A percentile compares a stretch with the other conserved stretches of the same genome.
These are phyloP conservation scores for Penicillium occitanis DNA, from an alignment of 2,329 filamentous ascomycete species.

Conservation along the genomic window DNA sequence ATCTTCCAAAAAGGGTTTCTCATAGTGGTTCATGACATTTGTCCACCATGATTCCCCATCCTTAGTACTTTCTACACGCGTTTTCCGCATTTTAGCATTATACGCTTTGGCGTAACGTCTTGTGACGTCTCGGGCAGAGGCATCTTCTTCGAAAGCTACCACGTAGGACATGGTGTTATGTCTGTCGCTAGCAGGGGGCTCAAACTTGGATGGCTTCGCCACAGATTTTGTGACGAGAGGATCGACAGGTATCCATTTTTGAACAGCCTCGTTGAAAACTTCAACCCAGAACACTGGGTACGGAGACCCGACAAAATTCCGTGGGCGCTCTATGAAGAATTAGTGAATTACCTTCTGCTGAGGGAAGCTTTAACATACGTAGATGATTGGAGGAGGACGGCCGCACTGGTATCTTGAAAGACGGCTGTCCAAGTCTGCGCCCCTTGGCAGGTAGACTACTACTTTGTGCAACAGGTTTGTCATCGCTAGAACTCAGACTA, in stretches of 20 bases:
- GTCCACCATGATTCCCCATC: conserved; percentile 59
- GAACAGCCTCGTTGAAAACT: conserved; percentile 77
- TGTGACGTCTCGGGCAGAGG: conserved; percentile 79
- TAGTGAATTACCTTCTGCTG: neutral
- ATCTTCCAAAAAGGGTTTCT: conserved; percentile 53
- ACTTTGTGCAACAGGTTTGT: conserved; percentile 23
- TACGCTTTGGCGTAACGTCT: conserved; percentile 82
- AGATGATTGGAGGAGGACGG: conserved; percentile 24
- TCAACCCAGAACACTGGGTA: conserved; percentile 95
- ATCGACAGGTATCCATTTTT: conserved; percentile 91
- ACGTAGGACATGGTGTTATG: conserved; percentile 80
- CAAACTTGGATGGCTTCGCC: conserved; percentile 71
- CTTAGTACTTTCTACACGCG: conserved; percentile 70
- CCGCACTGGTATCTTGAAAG: conserved; percentile 28
- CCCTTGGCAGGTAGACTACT: conserved; percentile 24
- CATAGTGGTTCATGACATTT: conserved; percentile 44
- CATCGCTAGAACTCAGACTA: conserved; percentile 33
- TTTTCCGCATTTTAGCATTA: conserved; percentile 82
- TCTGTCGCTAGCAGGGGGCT: conserved; percentile 76
- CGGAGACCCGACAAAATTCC: conserved; percentile 49
- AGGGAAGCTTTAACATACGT: conserved; percentile 25
- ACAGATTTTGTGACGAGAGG: conserved; percentile 78
- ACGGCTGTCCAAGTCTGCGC: conserved; percentile 39
- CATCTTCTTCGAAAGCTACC: conserved; percentile 79
- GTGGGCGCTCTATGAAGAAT: conserved; percentile 23